These are phyloP conservation scores for Wallacemonas collosoma DNA, from an alignment of 208 protist genomes.

Conservation along the genomic window DNA sequence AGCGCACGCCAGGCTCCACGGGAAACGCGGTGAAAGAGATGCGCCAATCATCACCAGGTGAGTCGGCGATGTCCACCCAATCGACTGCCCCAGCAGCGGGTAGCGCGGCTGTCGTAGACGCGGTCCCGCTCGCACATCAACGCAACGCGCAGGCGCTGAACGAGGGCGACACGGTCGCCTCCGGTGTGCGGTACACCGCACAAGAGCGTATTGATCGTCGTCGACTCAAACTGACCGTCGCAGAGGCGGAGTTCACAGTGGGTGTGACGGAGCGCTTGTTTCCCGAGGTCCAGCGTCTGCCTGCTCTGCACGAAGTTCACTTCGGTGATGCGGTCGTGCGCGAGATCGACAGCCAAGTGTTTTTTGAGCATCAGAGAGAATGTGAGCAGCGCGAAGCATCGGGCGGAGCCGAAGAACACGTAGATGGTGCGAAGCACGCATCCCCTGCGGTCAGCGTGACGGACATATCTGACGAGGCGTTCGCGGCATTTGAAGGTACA, in stretches of 20 bases:
- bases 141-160: constrained; percentile 15
- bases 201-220: constrained; percentile 70
- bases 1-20: too few relatives aligned
- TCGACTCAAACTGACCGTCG: constrained; percentile 62
- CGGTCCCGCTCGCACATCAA: neutral
- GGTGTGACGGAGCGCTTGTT: constrained; percentile 83
- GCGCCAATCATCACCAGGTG: too few relatives aligned
- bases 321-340: constrained; percentile 78
- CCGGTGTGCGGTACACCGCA: constrained; percentile 20
- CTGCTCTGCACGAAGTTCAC: constrained; percentile 82
- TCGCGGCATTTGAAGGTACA: constrained; percentile 24
- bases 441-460: neutral
- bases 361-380: constrained; percentile 32
- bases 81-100: too few relatives aligned
- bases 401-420: too few relatives aligned
- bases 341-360: constrained; percentile 60
- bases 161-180: constrained; percentile 16
- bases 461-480: constrained; percentile 24
- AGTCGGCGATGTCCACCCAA: too few relatives aligned
- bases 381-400: too few relatives aligned
- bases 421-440: too few relatives aligned
- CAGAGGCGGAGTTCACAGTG: constrained; percentile 69
- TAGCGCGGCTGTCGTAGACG: neutral
- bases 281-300: constrained; percentile 67
- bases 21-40: too few relatives aligned